Evolutionary conservation across 2,329 filamentous ascomycete genomes (phyloP).

Genomic region (Thermoascus crustaceus): DNA sequence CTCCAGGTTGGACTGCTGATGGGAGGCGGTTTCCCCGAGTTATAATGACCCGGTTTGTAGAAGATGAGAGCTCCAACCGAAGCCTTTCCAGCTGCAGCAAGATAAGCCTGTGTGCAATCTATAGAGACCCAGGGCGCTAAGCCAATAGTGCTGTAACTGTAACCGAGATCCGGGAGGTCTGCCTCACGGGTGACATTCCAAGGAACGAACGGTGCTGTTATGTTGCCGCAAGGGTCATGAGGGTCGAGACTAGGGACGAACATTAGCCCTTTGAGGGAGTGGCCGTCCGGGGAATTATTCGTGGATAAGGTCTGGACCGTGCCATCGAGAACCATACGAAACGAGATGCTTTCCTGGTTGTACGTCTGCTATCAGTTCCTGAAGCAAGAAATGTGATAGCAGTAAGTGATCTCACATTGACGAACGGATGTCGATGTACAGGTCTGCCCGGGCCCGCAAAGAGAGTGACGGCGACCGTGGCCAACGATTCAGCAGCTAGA

Average conservation of each 20-base stretch:
- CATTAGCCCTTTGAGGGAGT: conserved; percentile 65
- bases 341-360: conserved; percentile 23
- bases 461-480: conserved; percentile 27
- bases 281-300: conserved; percentile 54
- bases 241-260: conserved; percentile 67
- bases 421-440: conserved; percentile 23
- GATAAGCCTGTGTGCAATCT: conserved; percentile 65
- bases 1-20: conserved; percentile 60
- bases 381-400: conserved; percentile 3
- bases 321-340: conserved; percentile 29
- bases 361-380: background rate
- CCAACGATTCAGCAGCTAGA: conserved; percentile 18
- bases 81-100: conserved; percentile 54
- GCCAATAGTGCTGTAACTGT: conserved; percentile 69
- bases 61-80: conserved; percentile 54
- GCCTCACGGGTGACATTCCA: conserved; percentile 62
- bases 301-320: conserved; percentile 71
- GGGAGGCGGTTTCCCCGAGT: conserved; percentile 55
- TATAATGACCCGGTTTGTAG: conserved; percentile 40
- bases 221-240: conserved; percentile 54
- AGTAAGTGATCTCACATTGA: conserved; percentile 23
- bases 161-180: conserved; percentile 59
- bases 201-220: conserved; percentile 60
- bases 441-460: conserved; percentile 27
- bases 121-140: conserved; percentile 77